Evolutionary conservation across 129 eudicot genomes (phyloP).

Genomic region (sunflower (Helianthus annuus)): DNA sequence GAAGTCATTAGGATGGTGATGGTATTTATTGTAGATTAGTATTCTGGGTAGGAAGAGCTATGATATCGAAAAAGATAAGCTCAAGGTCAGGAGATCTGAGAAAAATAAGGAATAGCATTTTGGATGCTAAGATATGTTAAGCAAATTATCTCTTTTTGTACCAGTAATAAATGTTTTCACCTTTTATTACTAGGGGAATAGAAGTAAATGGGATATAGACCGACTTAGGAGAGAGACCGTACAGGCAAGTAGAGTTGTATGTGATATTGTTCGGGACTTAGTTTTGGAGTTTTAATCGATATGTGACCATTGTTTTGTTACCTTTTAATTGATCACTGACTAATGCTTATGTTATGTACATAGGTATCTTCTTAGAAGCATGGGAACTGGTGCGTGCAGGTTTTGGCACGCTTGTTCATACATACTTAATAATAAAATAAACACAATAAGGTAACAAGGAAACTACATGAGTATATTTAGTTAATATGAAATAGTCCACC

Average conservation of each 20-base stretch:
- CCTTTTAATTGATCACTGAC: conserved; percentile 3
- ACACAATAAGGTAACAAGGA: conserved; percentile 12
- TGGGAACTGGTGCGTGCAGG: conserved; percentile 17
- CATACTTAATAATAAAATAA: not conserved
- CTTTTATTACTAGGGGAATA: not conserved
- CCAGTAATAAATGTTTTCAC: not conserved
- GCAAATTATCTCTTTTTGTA: not conserved
- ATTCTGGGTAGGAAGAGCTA: not conserved
- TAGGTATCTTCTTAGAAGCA: conserved; percentile 25
- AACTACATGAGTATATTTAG: not conserved
- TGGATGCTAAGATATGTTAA: conserved; percentile 7
- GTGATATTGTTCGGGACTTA: not conserved
- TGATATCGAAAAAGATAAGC: not conserved
- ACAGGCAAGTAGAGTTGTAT: not conserved
- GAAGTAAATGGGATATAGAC: not conserved
- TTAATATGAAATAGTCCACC: not conserved
- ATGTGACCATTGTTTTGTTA: not conserved
- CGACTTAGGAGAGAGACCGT: not conserved
- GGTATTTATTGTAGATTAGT: not conserved
- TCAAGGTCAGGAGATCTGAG: not conserved
- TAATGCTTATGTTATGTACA: conserved; percentile 18
- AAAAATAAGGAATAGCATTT: conserved; percentile 9
- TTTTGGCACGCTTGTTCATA: conserved; percentile 11
- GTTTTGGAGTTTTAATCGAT: not conserved
- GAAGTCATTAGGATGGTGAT: not conserved